Evolutionary conservation across 2,329 filamentous ascomycete species (phyloP).

Genomic region (Hypomyces rosellus): DNA sequence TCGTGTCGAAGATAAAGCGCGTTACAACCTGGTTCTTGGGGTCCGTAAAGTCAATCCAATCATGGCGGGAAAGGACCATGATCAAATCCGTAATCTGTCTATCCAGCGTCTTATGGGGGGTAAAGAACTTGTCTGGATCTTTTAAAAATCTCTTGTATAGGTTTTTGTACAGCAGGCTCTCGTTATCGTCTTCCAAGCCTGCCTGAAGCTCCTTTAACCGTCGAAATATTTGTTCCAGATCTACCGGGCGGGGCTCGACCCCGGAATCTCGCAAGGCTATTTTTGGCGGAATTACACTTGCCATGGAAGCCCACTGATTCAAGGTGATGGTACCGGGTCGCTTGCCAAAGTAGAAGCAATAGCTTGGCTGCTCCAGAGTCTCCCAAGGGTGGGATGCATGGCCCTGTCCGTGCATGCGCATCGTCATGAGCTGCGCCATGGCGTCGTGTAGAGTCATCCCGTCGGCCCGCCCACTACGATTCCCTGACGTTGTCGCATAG

Average conservation of each 20-base stretch:
- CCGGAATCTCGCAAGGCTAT: constrained; percentile 54
- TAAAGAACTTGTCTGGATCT: constrained; percentile 57
- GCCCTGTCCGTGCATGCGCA: constrained; percentile 40
- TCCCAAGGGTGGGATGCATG: constrained; percentile 54
- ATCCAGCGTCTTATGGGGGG: constrained; percentile 58
- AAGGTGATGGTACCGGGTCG: constrained; percentile 65
- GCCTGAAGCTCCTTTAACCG: constrained; percentile 53
- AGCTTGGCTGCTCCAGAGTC: constrained; percentile 68
- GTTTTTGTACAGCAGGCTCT: constrained; percentile 53
- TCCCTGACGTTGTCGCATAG: constrained; percentile 44
- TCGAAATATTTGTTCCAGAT: constrained; percentile 50
- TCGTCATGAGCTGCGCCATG: constrained; percentile 54
- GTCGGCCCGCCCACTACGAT: constrained; percentile 39
- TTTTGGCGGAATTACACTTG: constrained; percentile 48
- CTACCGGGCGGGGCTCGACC: constrained; percentile 53
- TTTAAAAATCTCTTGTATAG: constrained; percentile 63
- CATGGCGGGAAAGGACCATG: constrained; percentile 58
- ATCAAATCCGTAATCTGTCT: constrained; percentile 69
- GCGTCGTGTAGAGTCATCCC: constrained; percentile 44
- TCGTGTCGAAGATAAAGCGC: constrained; percentile 61
- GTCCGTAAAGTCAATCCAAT: constrained; percentile 68
- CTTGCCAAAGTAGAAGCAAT: constrained; percentile 59
- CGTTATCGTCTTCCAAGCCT: constrained; percentile 50
- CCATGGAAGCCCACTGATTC: constrained; percentile 60
- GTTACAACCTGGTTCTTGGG: constrained; percentile 67